Base-by-base conservation (phyloP, 2,329 filamentous ascomycete genomes). In the Pseudocercospora crystallina region DNA sequence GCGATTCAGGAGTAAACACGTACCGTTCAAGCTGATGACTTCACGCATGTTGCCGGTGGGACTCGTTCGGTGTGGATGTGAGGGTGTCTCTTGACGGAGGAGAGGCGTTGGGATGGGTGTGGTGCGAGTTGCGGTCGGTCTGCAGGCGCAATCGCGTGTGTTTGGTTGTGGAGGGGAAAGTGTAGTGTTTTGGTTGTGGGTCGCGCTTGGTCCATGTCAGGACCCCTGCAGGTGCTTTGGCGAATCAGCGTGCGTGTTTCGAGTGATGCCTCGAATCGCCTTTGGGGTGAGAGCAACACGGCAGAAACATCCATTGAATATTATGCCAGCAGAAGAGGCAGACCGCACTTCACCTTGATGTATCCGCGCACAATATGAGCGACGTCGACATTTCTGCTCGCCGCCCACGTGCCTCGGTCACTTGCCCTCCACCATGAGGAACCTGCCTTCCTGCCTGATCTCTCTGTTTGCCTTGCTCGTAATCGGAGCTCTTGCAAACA, bases 11-110 rank as follows among this genome's bases (percentile, higher is more conserved):
- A 53, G 63, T 60, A 57, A 59, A 60, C 64, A 67, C 87, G 71
- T 84, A 96, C 92, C 91, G 84, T 96, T 96, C 84, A 97, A 88
- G 80, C 87, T 92, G 77, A 97, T 96, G 75, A 97, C 90, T 85
- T 97, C 92, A 88, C 92, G 91, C 92, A 97, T 97, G 74, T 75
- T 91, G 81, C 70, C 62, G 51, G 52, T 45, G 47, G 35, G 13
- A 36, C 49, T 30, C 45, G 50, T 29, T 52, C 34, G 41, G 26
- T 39, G 26, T 34, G 46, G 52, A 31, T 43, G 39, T 43, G 40
- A 43, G 52, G 54, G 56, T 57, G 57, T 57, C 53, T 56, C 49
- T 47, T 54, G 58, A 56, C 53, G 49, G 39, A 29, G 36, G 36
- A 49, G 43, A 29, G 47, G 56, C 44, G 51, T 33, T 43, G 33